Evolutionary conservation across 202 grass and related monocot species (phyloP).

Genomic region (Digitaria exilis): DNA sequence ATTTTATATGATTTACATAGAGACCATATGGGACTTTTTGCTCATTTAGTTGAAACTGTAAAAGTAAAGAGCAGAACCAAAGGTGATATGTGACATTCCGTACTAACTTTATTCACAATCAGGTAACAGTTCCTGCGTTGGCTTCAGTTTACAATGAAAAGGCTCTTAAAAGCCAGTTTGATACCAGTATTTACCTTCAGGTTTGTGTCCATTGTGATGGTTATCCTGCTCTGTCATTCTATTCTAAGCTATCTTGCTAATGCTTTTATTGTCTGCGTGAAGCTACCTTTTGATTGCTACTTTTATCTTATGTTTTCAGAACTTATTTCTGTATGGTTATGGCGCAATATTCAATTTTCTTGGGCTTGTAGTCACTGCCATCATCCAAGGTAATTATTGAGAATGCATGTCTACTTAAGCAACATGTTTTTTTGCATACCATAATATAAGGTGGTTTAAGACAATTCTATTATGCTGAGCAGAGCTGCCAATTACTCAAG

Average conservation of each 20-base stretch:
- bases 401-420: conserved; percentile 23
- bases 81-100: conserved; percentile 9
- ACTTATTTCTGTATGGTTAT: conserved; percentile 99
- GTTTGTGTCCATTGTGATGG: conserved; percentile 50
- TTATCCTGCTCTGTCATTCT: conserved; percentile 23
- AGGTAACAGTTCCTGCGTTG: conserved; percentile 88
- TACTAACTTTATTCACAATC: conserved; percentile 40
- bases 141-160: conserved; percentile 98
- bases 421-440: conserved; percentile 23
- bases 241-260: conserved; percentile 23
- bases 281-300: conserved; percentile 14
- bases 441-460: not conserved
- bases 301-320: conserved; percentile 63
- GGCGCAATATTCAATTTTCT: conserved; percentile 97
- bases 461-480: not conserved
- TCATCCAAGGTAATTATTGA: conserved; percentile 76
- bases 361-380: conserved; percentile 67
- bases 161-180: conserved; percentile 95
- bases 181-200: conserved; percentile 99
- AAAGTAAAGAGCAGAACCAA: conserved; percentile 21
- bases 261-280: conserved; percentile 15
- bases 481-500: conserved; percentile 6
- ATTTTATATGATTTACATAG: conserved; percentile 9
- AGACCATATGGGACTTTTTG: conserved; percentile 29
- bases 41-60: conserved; percentile 28